A percentile compares a stretch with the other conserved stretches of the same genome.
phyloP scores from a whole-genome alignment of 2,329 filamentous ascomycete species.

The Elsinoe ampelina region DNA sequence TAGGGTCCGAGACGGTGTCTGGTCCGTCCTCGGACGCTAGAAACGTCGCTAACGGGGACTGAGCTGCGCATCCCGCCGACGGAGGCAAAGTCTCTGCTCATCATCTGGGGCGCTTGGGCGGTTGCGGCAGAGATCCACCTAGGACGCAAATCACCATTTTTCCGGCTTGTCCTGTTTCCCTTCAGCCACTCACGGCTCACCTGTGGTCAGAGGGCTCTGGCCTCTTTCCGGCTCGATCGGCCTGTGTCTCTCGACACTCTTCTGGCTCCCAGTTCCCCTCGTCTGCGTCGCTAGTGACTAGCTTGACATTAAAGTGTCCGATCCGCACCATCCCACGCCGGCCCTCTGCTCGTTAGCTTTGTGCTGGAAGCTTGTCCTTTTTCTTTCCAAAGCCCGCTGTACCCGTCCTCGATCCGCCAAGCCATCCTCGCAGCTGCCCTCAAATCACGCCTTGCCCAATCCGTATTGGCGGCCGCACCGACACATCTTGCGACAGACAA shows the following conservation, averaged over 20 bases:
- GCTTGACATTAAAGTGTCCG: constrained; percentile 14
- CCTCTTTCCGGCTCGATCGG: constrained; percentile 12
- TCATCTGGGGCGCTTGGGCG: constrained; percentile 2
- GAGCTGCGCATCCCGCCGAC: constrained; percentile 4
- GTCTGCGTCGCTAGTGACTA: constrained; percentile 12
- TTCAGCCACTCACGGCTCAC: constrained; percentile 7
- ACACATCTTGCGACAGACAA: constrained; percentile 23
- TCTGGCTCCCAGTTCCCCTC: not conserved
- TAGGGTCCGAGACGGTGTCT: constrained; percentile 11
- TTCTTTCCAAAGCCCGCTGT: not conserved
- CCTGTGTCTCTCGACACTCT: constrained; percentile 5
- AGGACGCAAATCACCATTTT: constrained; percentile 6
- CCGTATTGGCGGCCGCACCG: constrained; percentile 3
- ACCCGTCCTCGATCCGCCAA: constrained; percentile 6
- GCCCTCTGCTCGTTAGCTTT: constrained; percentile 6
- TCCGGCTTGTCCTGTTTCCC: constrained; percentile 4
- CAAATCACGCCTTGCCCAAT: not conserved
- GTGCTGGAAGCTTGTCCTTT: constrained; percentile 9
- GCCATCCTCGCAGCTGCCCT: not conserved
- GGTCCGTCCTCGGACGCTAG: constrained; percentile 3
- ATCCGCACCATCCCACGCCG: constrained; percentile 13
- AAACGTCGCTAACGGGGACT: constrained; percentile 11
- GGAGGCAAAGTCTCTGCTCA: constrained; percentile 9
- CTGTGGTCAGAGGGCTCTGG: not conserved
- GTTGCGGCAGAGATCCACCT: not conserved